Evolutionary conservation across 108 stramenopile genomes (phyloP).

Genomic region (Skeletonema menzelii): DNA sequence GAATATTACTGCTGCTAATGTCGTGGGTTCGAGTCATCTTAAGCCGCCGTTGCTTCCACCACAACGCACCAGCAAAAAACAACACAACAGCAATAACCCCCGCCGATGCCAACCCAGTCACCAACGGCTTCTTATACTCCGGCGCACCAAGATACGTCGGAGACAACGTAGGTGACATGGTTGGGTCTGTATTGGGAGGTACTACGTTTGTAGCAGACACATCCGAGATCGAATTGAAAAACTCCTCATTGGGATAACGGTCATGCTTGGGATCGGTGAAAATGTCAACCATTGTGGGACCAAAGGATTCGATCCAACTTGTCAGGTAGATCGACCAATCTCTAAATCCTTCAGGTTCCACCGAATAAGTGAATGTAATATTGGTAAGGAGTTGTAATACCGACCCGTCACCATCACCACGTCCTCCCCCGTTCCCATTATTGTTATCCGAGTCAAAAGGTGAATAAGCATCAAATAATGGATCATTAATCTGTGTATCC

Average conservation of each 20-base stretch:
- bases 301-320: slow-evolving; percentile 41
- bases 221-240: slow-evolving; percentile 30
- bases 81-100: slow-evolving; percentile 2
- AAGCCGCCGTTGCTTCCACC: not conserved
- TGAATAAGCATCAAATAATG: slow-evolving; percentile 9
- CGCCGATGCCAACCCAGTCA: slow-evolving; percentile 5
- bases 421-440: not conserved
- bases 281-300: slow-evolving; percentile 34
- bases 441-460: slow-evolving; percentile 16
- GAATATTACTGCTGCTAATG: not conserved
- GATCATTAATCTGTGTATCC: slow-evolving; percentile 14
- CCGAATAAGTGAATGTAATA: slow-evolving; percentile 27
- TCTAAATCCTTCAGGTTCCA: slow-evolving; percentile 29
- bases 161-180: slow-evolving; percentile 12
- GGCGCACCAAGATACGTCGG: slow-evolving; percentile 34
- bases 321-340: slow-evolving; percentile 39
- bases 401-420: not conserved
- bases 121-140: slow-evolving; percentile 4
- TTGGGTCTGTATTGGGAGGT: slow-evolving; percentile 12
- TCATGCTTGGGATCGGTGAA: slow-evolving; percentile 30
- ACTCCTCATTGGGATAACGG: slow-evolving; percentile 30
- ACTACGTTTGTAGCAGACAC: slow-evolving; percentile 23
- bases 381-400: slow-evolving; percentile 35
- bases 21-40: not conserved
- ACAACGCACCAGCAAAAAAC: not conserved